phyloP scores from a whole-genome alignment of 164 flowering plant genomes.

The Piper longum region DNA sequence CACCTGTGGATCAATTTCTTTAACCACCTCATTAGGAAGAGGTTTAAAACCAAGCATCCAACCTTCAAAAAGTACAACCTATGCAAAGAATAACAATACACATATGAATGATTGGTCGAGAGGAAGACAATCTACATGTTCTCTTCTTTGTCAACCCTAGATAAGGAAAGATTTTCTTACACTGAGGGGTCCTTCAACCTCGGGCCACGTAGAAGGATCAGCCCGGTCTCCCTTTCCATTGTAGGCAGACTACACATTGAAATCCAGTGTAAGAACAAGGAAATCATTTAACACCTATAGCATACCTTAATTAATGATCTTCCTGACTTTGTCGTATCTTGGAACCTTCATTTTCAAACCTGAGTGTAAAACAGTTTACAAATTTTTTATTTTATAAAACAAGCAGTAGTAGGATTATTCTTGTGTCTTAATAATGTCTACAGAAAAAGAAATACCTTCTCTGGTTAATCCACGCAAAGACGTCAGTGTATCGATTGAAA shows the following conservation, averaged over 20 bases:
- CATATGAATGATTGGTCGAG: no score
- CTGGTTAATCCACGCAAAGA: slow-evolving; percentile 49
- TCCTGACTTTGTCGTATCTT: slow-evolving; percentile 79
- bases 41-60: slow-evolving; percentile 99
- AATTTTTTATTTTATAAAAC: not conserved
- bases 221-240: slow-evolving; percentile 86
- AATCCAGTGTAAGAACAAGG: not conserved
- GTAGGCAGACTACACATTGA: slow-evolving; percentile 54
- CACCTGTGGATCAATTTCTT: slow-evolving; percentile 57
- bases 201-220: slow-evolving; percentile 88
- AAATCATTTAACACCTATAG: no score
- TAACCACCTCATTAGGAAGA: slow-evolving; percentile 47
- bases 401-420: not conserved
- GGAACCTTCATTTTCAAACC: slow-evolving; percentile 91
- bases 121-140: not conserved
- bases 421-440: no score
- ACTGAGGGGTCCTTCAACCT: slow-evolving; percentile 79
- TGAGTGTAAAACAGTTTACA: slow-evolving; percentile 11
- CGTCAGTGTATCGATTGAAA: slow-evolving; percentile 61
- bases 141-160: not conserved
- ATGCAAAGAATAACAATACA: slow-evolving; percentile 4
- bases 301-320: not conserved
- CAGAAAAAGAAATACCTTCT: slow-evolving; percentile 36
- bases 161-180: slow-evolving; percentile 21
- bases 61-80: slow-evolving; percentile 87